Evolutionary conservation across 768 basidiomycete genomes (phyloP).

Genomic region (Suillus tomentosus): DNA sequence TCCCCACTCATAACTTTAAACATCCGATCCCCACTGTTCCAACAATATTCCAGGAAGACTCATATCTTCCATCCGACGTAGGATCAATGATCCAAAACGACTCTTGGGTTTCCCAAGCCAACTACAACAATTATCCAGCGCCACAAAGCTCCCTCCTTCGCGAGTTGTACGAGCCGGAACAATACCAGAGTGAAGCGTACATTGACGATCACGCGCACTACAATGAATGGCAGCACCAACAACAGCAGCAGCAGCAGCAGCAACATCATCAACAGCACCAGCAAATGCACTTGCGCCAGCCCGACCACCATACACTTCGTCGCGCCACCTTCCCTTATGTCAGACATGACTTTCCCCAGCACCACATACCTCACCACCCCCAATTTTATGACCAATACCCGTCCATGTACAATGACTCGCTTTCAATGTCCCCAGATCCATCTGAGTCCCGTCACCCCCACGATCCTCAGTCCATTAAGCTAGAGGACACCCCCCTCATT

Average conservation of each 20-base stretch:
- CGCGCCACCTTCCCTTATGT: constrained; percentile 79
- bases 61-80: constrained; percentile 35
- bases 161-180: constrained; percentile 69
- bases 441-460: constrained; percentile 13
- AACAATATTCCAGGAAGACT: constrained; percentile 50
- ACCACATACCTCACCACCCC: constrained; percentile 30
- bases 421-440: constrained; percentile 35
- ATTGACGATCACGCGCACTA: constrained; percentile 38
- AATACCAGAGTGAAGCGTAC: constrained; percentile 38
- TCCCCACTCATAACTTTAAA: constrained; percentile 41
- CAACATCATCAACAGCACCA: constrained; percentile 27
- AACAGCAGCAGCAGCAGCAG: constrained; percentile 41
- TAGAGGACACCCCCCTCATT: constrained; percentile 61
- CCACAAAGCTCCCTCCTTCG: constrained; percentile 61
- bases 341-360: constrained; percentile 62
- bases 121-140: constrained; percentile 32
- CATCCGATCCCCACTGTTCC: constrained; percentile 46
- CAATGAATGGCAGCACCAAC: constrained; percentile 37
- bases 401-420: constrained; percentile 42
- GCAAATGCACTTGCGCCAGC: constrained; percentile 19
- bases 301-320: constrained; percentile 53
- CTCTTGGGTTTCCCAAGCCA: constrained; percentile 39
- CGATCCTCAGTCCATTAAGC: constrained; percentile 51
- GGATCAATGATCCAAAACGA: constrained; percentile 40
- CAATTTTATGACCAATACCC: constrained; percentile 36